Evolutionary conservation across 176 grass and related monocot species (phyloP), one percentile per base, ranked within the genome.

Genomic region (Oryza meridionalis): DNA sequence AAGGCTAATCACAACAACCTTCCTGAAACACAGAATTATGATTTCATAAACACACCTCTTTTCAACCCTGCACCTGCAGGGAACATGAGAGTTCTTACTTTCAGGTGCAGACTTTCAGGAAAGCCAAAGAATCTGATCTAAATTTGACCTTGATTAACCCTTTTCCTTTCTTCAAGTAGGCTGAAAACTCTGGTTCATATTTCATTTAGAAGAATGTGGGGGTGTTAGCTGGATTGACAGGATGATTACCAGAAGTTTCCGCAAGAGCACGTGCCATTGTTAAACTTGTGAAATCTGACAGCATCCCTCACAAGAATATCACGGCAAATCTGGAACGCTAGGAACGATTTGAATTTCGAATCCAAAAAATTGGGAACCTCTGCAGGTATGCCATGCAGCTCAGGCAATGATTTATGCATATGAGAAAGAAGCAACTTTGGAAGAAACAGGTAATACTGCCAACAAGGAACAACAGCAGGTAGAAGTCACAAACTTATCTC

Each of bases 281-380:
- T 94, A 11, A 94, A 89, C 62, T 85, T 94, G 78, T 94, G 92
- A 79, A 91, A 94, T 78, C 92, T 85, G 40, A 87, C 81, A 75
- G 92, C 75, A 75, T 89, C 92, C 11, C 89, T 91, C 43, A 91
- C 89, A 77, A 94, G 86, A 91, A 94, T 94, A 47, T 94, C 89
- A 37, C 89, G 86, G 1, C 77, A 31, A 31, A 31, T 31, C 29
- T 31, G 27, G 27, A 29, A 29, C 27, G 27, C 27, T 29, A 29
- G 27, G 27, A 29, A 29, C 27, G 27, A 29, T 29, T 29, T 29
- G 27, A 29, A 29, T 29, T 29, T 29, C 27, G 2, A 29, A 29
- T 29, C 27, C 27, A 29, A 29, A 29, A 29, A 29, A 29, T 29
- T 29, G 29, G 29, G 29, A 31, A 31, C 29, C 29, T 31, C 29